Base-by-base conservation (phyloP, 2,329 filamentous ascomycete genomes). In the Fusarium chuoi region DNA sequence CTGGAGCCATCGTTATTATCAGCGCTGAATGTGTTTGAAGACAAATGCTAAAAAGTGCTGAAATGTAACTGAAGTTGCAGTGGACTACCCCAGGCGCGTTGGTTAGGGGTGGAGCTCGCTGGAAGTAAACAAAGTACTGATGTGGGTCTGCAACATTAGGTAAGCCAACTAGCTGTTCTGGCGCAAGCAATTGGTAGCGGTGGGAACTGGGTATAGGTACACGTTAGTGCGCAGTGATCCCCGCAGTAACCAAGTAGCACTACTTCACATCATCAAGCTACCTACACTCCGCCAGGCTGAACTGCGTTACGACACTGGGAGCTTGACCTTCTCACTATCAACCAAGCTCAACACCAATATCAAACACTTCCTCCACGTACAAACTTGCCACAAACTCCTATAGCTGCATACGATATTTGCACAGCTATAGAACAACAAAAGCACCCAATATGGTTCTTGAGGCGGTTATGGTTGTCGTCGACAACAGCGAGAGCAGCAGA, bases 401-500 rank as follows among this genome's bases (percentile, higher is more conserved):
- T 39, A 68, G 61, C 42, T 48, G 35, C 33, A 63, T 20, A 41
- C 63, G 35, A 36, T 55, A 49, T 33, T 33, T 20, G 9, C 24
- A 65, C 63, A 35, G 44, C 66, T 49, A 59, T 36, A 67, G 58
- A 62, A 67, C 28, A 55, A 62, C 59, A 75, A 68, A 71, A 74
- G 79, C 83, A 83, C 85, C 83, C 91, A 95, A 89, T 81, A 99
- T 99, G 96, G 94, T 92, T 85, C 92, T 99, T 85, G 96, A 99
- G 91, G 97, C 96, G 87, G 97, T 97, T 74, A 98, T 99, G 95
- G 94, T 99, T 84, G 92, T 98, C 89, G 94, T 98, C 81, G 96
- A 99, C 89, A 99, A 98, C 89, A 98, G 95, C 87, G 96, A 99
- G 87, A 95, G 93, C 87, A 97, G 94, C 87, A 92, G 96, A 82